phyloP scores from a whole-genome alignment of 2,329 filamentous ascomycete species.

The Pyricularia grisea region DNA sequence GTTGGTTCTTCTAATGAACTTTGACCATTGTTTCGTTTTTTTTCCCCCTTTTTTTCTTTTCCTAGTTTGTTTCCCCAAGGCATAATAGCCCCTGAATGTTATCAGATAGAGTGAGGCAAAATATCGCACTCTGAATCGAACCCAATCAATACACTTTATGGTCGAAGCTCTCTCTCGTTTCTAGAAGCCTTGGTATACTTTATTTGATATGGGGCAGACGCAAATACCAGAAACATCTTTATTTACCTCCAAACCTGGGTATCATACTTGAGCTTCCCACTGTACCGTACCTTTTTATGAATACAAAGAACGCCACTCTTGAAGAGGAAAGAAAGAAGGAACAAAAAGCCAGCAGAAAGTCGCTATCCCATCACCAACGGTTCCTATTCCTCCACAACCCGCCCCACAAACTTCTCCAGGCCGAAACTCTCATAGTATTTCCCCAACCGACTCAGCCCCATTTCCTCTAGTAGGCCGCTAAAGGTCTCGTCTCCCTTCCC shows the following conservation, averaged over 20 bases:
- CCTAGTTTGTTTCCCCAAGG: too few species aligned
- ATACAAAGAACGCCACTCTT: background rate
- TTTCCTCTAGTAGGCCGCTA: constrained; percentile 7
- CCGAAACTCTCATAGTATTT: constrained; percentile 27
- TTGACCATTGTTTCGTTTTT: too few species aligned
- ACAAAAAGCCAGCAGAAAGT: background rate
- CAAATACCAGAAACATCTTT: background rate
- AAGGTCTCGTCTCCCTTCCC: constrained; percentile 14
- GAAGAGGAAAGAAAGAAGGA: background rate
- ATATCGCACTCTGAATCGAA: too few species aligned
- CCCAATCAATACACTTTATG: too few species aligned
- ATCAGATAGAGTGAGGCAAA: too few species aligned
- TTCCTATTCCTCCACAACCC: constrained; percentile 5
- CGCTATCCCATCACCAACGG: background rate
- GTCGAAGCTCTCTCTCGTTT: background rate
- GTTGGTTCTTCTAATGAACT: too few species aligned
- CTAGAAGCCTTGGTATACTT: background rate
- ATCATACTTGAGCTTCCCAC: background rate
- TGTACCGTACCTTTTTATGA: background rate
- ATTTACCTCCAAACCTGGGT: background rate
- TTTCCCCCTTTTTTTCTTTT: too few species aligned
- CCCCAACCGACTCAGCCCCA: constrained; percentile 19
- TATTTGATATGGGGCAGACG: background rate
- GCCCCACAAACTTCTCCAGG: constrained; percentile 10
- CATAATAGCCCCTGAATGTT: too few species aligned